A percentile compares a stretch with the other conserved stretches of the same genome.
These are phyloP conservation scores for Pseudogymnoascus sp. DNA, from an alignment of 2,329 filamentous ascomycete species.

Conservation along the genomic window DNA sequence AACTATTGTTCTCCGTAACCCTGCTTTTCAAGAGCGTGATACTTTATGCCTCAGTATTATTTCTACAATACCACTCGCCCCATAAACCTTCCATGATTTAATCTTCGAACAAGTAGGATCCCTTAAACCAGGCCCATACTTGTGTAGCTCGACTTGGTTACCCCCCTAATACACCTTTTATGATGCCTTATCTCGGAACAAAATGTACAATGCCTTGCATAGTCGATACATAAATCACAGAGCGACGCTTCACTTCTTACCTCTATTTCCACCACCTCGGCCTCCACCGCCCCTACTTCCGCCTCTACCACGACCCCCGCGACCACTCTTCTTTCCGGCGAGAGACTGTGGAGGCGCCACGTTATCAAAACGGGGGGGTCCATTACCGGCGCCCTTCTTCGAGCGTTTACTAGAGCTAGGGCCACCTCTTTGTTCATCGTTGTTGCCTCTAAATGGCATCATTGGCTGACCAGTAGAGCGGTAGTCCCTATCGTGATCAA, in stretches of 20 bases:
- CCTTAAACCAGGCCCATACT: neutral
- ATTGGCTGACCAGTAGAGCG: neutral
- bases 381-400: neutral
- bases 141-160: neutral
- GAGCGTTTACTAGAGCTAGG: neutral
- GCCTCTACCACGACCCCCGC: slow-evolving; percentile 2
- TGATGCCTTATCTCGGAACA: neutral
- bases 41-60: neutral
- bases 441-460: neutral
- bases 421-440: neutral
- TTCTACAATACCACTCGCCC: neutral
- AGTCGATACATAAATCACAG: neutral
- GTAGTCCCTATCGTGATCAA: slow-evolving; percentile 4
- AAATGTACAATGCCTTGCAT: slow-evolving; percentile 4
- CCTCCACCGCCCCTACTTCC: slow-evolving; percentile 4
- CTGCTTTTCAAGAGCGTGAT: neutral
- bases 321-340: slow-evolving; percentile 5
- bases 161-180: neutral
- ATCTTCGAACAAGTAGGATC: neutral
- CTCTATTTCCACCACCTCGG: neutral
- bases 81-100: neutral
- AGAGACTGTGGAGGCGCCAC: neutral
- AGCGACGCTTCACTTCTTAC: neutral
- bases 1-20: neutral
- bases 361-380: neutral